A percentile compares a stretch with the other conserved stretches of the same genome.
phyloP scores from a whole-genome alignment of 805 yeast genomes.

The Saccharomycopsis olivae region DNA sequence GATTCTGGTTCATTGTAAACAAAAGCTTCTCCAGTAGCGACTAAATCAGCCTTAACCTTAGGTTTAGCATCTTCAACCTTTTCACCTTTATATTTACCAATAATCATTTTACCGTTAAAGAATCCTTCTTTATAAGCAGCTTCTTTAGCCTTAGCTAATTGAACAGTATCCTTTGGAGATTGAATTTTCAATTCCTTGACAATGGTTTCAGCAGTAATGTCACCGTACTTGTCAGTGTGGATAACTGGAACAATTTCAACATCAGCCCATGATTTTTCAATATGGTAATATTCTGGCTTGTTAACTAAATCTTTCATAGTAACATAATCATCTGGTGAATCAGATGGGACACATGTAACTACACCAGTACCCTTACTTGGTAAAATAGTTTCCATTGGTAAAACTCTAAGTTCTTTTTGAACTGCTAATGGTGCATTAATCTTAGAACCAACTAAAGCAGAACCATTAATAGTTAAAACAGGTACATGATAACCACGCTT shows the following conservation, averaged over 20 bases:
- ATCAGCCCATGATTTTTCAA: conserved; percentile 47
- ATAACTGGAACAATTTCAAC: conserved; percentile 66
- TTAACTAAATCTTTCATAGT: conserved; percentile 39
- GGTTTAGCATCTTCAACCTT: conserved; percentile 88
- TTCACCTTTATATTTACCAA: conserved; percentile 79
- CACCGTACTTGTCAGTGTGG: conserved; percentile 78
- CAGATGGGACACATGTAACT: conserved; percentile 98
- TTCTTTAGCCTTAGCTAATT: conserved; percentile 88
- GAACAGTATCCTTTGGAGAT: conserved; percentile 85
- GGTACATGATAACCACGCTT: conserved; percentile 68
- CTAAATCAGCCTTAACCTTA: conserved; percentile 71
- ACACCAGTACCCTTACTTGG: conserved; percentile 98
- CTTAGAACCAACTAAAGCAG: conserved; percentile 71
- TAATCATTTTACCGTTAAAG: conserved; percentile 74
- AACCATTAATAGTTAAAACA: conserved; percentile 52
- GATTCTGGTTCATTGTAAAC: conserved; percentile 93
- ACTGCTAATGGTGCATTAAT: conserved; percentile 77
- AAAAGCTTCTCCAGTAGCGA: conserved; percentile 71
- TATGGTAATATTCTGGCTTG: conserved; percentile 16
- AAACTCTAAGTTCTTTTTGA: conserved; percentile 59
- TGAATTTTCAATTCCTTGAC: conserved; percentile 83
- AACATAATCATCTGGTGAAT: conserved; percentile 94
- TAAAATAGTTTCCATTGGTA: conserved; percentile 96
- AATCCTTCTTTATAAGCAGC: conserved; percentile 92
- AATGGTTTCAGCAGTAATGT: conserved; percentile 71